Evolutionary conservation across 2,329 filamentous ascomycete genomes (phyloP).

Genomic region (Fusarium virguliforme): DNA sequence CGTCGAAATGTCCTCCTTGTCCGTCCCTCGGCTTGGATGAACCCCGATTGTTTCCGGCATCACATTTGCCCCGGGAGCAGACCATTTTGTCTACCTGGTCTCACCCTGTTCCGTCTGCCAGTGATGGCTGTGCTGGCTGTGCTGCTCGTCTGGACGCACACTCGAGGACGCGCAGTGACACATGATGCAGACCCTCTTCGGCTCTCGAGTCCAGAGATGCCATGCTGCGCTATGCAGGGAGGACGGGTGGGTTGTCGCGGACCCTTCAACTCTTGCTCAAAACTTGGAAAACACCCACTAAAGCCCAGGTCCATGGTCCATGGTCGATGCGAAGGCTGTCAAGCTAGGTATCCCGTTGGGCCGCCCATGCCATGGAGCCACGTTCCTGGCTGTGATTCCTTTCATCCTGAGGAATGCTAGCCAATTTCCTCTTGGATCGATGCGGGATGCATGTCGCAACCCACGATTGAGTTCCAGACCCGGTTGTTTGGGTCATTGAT

Average conservation of each 20-base stretch:
- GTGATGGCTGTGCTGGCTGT: no score
- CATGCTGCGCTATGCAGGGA: slow-evolving; percentile 45
- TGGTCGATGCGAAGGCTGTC: slow-evolving; percentile 20
- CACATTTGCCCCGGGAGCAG: slow-evolving; percentile 8
- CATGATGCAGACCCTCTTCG: slow-evolving; percentile 11
- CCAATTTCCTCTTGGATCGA: slow-evolving; percentile 41
- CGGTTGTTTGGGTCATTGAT: slow-evolving; percentile 38
- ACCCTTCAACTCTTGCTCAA: slow-evolving; percentile 23
- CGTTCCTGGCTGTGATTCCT: slow-evolving; percentile 41
- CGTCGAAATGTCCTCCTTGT: slow-evolving; percentile 5
- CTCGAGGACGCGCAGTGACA: slow-evolving; percentile 7
- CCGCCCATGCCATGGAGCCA: slow-evolving; percentile 23
- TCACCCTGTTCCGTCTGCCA: neutral
- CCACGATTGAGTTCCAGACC: slow-evolving; percentile 34
- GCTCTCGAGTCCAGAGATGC: slow-evolving; percentile 13
- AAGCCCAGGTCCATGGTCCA: slow-evolving; percentile 9
- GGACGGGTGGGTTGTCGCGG: slow-evolving; percentile 30
- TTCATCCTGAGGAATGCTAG: slow-evolving; percentile 45
- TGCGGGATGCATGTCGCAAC: slow-evolving; percentile 32
- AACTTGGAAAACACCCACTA: slow-evolving; percentile 15
- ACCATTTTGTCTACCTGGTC: slow-evolving; percentile 4
- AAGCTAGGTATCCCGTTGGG: neutral
- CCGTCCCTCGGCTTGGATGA: slow-evolving; percentile 6
- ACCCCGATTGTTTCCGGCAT: slow-evolving; percentile 18
- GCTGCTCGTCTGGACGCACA: neutral